Evolutionary conservation across 1,284 basidiomycete genomes (phyloP), one percentile per base, ranked within the genome.

Genomic region (Leccinum insolens): DNA sequence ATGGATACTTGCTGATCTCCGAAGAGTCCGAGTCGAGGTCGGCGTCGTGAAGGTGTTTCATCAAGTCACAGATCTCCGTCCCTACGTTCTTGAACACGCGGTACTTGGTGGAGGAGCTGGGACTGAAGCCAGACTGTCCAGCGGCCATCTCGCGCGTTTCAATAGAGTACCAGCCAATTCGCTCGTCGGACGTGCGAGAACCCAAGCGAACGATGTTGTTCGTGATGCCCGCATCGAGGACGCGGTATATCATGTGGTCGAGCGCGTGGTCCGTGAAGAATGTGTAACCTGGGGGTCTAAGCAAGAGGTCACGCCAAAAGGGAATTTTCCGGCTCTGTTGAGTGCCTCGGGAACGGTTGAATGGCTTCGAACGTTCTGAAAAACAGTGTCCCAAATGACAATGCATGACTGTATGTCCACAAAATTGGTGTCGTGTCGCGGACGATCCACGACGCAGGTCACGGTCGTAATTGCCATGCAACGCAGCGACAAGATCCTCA

Each of bases 191-290:
- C 8, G 87, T 85, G 12, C 87, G 82, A 20, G 86, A 83, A 0
- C 91, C 92, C 3, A 92, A 79, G 2, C 91, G 86, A 12, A 91
- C 85, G 39, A 93, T 82, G 58, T 86, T 83, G 1, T 79, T 78
- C 0, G 90, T 91, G 65, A 93, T 90, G 0, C 77, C 76, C 0
- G 84, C 84, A 69, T 92, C 87, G 3, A 92, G 79, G 3, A 91
- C 82, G 0, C 86, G 86, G 9, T 80, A 78, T 3, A 93, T 80
- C 76, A 92, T 84, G 68, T 92, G 89, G 69, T 93, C 91, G 1
- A 93, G 80, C 0, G 91, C 91, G 68, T 93, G 92, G 72, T 93
- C 93, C 0, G 91, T 93, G 76, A 88, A 39, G 37, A 39, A 39
- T 39, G 37, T 39, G 37, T 39, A 75, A n/a, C 72, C 73, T 3